phyloP scores from a whole-genome alignment of 2,329 filamentous ascomycete genomes.

The Alternaria angustiovoidea region DNA sequence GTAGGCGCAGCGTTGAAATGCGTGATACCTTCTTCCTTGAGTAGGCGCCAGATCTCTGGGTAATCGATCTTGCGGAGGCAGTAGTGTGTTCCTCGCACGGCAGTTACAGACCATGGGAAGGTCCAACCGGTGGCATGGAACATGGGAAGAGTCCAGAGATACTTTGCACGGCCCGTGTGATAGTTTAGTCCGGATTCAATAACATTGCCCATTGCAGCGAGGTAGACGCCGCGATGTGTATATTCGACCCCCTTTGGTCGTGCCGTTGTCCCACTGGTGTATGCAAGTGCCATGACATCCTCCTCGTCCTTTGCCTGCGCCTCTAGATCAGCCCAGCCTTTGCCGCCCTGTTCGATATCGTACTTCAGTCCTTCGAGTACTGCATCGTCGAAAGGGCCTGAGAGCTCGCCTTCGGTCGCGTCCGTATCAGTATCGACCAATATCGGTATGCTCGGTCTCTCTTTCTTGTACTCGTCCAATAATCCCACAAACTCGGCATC shows the following conservation, averaged over 20 bases:
- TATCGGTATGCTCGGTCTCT: conserved; percentile 70
- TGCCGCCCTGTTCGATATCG: conserved; percentile 70
- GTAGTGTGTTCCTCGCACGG: conserved; percentile 92
- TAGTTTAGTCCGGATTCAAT: conserved; percentile 87
- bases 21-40: conserved; percentile 87
- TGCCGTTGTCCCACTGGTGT: conserved; percentile 93
- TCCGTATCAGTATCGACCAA: conserved; percentile 89
- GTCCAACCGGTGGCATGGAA: conserved; percentile 79
- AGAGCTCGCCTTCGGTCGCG: conserved; percentile 73
- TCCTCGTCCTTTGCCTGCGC: conserved; percentile 78
- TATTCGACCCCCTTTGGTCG: conserved; percentile 92
- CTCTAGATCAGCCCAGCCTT: conserved; percentile 80
- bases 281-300: conserved; percentile 83
- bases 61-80: conserved; percentile 97
- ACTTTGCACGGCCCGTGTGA: conserved; percentile 73
- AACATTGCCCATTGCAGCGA: conserved; percentile 84
- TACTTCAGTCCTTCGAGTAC: conserved; percentile 80
- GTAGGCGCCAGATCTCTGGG: conserved; percentile 84
- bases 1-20: conserved; percentile 97
- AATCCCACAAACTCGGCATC: conserved; percentile 81
- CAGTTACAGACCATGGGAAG: conserved; percentile 92
- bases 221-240: conserved; percentile 86
- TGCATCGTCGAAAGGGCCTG: conserved; percentile 83
- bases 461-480: conserved; percentile 70
- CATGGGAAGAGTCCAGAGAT: conserved; percentile 94